Evolutionary conservation across 148 eudicot species (phyloP), one percentile per base, ranked within the genome.

Genomic region (Selenicereus undatus): DNA sequence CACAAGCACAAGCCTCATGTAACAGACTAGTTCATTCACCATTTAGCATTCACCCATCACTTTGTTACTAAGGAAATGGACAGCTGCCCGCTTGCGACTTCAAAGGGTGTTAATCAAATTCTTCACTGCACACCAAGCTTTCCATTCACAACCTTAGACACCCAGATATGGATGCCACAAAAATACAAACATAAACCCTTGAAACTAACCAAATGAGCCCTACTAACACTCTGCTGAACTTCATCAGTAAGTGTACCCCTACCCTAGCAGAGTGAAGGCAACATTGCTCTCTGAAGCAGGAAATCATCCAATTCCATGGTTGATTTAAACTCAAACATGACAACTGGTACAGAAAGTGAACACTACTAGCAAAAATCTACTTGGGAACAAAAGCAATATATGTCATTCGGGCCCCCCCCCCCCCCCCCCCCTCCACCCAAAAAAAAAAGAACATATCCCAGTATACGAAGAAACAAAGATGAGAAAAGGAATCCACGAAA

Each of bases 401-500:
- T 13, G 43, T 0, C 3, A 2, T n/a, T n/a, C n/a, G n/a, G n/a
- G n/a, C n/a, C n/a, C n/a, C n/a, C 8, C 18, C 0, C 0, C 7
- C 10, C 43, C 1, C 42, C 21, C 9, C 8, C 24, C 14, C 50
- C 39, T 4, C 39, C 39, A 36, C 2, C 39, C 39, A 36, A 39
- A 39, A 39, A 71, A 17, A 71, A 36, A 71, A 21, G 24, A 32
- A 30, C 43, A 2, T 14, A 36, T 8, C 14, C 20, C 6, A 13
- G 8, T 21, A 43, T 9, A 42, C 22, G 6, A 73, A 73, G 43
- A 7, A 42, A 72, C 11, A 10, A 73, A 73, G 22, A 73, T 17
- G 62, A 56, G 62, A 20, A 43, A 42, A 10, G 54, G 54, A 73
- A 43, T 45, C 30, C 54, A 73, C 8, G 43, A 73, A 72, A 73